Base-by-base conservation (phyloP, 148 eudicot genomes). In the Spergularia bocconei region DNA sequence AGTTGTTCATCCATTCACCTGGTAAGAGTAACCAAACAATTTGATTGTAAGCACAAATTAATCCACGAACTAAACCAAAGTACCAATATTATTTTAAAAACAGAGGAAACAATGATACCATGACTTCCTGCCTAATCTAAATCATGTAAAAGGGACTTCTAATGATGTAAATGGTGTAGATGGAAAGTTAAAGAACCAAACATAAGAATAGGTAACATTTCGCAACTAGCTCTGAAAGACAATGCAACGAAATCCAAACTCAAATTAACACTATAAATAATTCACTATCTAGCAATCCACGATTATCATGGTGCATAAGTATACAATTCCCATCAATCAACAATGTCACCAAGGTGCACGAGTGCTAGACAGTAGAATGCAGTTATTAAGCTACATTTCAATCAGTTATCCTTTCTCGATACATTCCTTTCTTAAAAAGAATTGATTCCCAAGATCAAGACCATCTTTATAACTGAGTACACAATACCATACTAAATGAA, bases 1-100 rank as follows among this genome's bases (percentile, higher is more conserved):
- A 79, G 73, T 70, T 85, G 67, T 75, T 82, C 87, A 85, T 85
- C 87, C 87, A 85, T 1, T 81, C 84, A 60, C 84, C 84, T 81
- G 56, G 21, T 17, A 52, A 20, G 7, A 54, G 9, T 15, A 6
- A 66, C 29, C 33, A 11, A 17, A 17, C 33, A 71, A 36, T 51
- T 16, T 53, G 12, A 57, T 13, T 29, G 29, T 48, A 10, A 63
- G 62, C 25, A 29, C 63, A 69, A 0, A 13, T 29, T 20, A 17
- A 21, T 54, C 25, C 53, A 15, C 19, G 38, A 17, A 1, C 62
- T 25, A 21, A 14, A 48, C 56, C 21, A 0, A 3, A 44, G 11
- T n/a, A 44, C 44, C 70, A 36, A 63, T 63, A n/a, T 36, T 33
- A 14, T 2, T 16, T 38, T 19, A 2, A 19, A 66, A 19, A 66